Conservation (phyloP, 192 early-diverging fungal genomes). For the Coemansia sp. region DNA sequence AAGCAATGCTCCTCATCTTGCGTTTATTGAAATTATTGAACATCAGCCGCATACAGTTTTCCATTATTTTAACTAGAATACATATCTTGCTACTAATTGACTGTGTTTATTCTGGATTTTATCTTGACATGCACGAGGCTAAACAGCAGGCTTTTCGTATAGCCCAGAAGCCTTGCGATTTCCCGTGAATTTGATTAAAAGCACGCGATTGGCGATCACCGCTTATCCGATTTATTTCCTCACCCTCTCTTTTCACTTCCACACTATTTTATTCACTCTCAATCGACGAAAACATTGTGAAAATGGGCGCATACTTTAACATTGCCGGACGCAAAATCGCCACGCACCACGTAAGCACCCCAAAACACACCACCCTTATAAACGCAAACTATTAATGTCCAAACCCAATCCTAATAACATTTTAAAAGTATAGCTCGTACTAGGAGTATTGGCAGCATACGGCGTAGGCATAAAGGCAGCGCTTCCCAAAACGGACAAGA, state of each 20-base stretch:
- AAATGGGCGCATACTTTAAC: slow-evolving; percentile 50
- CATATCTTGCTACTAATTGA: too few species aligned
- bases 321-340: slow-evolving; percentile 56
- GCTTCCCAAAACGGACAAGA: slow-evolving; percentile 50
- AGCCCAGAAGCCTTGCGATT: background rate
- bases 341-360: slow-evolving; percentile 49
- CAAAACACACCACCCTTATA: too few species aligned
- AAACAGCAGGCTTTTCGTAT: too few species aligned
- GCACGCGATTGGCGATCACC: background rate
- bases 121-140: too few species aligned
- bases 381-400: too few species aligned
- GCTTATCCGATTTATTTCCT: background rate
- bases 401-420: background rate
- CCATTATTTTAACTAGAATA: background rate
- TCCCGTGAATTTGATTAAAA: background rate
- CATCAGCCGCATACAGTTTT: background rate
- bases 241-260: background rate
- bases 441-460: slow-evolving; percentile 46
- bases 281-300: background rate
- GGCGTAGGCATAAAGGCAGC: slow-evolving; percentile 40
- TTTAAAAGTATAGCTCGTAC: slow-evolving; percentile 39
- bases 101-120: too few species aligned
- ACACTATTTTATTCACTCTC: slow-evolving; percentile 2
- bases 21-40: background rate
- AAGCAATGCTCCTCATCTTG: background rate